A percentile compares a stretch with the other conserved stretches of the same genome.
Conservation (phyloP, 2,329 filamentous ascomycete genomes). For the Tolypocladium amazonense region DNA sequence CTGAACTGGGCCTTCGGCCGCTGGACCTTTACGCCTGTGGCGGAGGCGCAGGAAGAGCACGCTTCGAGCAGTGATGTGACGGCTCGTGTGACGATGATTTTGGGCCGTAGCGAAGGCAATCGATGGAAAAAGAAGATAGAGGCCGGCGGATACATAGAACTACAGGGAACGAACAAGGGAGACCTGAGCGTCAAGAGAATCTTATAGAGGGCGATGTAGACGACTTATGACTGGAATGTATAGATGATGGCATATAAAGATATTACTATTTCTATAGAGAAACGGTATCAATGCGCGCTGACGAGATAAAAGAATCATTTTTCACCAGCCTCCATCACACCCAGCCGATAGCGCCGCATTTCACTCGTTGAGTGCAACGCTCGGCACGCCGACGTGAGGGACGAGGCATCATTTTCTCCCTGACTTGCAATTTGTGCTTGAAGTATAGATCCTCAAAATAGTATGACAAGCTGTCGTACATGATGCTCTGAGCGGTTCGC, state of each 20-base stretch:
- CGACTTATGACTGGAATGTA: background rate
- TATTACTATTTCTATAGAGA: background rate
- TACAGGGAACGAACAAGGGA: slow-evolving; percentile 34
- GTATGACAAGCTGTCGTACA: background rate
- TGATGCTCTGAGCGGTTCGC: background rate
- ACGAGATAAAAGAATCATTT: background rate
- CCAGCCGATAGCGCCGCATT: background rate
- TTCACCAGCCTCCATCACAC: background rate
- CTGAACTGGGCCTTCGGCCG: slow-evolving; percentile 97
- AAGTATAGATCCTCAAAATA: background rate
- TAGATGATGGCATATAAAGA: background rate
- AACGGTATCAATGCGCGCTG: background rate
- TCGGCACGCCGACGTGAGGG: background rate
- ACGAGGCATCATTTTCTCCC: background rate
- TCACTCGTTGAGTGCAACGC: background rate
- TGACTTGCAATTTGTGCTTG: background rate
- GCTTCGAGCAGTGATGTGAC: slow-evolving; percentile 42
- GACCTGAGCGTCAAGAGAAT: slow-evolving; percentile 42
- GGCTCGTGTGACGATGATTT: slow-evolving; percentile 64
- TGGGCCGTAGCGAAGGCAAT: slow-evolving; percentile 60
- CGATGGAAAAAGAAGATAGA: slow-evolving; percentile 71
- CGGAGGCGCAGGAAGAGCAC: slow-evolving; percentile 34
- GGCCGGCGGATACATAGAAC: slow-evolving; percentile 39
- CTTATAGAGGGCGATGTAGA: slow-evolving; percentile 17
- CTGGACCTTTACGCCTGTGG: slow-evolving; percentile 72